Percentiles rank a stretch among this genome's conserved stretches.
Conservation (phyloP, 768 basidiomycete species). For the Trichaptum fuscoviolaceum region DNA sequence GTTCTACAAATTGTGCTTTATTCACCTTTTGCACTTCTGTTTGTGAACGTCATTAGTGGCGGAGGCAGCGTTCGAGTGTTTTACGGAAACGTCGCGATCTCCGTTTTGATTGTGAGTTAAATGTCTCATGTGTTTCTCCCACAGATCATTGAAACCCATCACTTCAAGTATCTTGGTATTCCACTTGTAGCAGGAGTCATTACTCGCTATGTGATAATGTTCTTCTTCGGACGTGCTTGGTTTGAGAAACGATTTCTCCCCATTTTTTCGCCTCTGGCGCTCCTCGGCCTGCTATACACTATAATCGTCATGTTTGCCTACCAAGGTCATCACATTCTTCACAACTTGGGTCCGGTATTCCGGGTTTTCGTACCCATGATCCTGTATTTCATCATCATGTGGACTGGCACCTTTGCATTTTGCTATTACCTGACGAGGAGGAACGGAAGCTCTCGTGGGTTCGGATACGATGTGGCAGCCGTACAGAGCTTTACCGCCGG, state of each 20-base stretch:
- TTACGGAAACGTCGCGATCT: constrained; percentile 57
- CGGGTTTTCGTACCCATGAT: constrained; percentile 77
- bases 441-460: constrained; percentile 13
- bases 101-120: constrained; percentile 62
- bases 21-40: constrained; percentile 68
- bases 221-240: constrained; percentile 37
- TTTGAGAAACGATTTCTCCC: constrained; percentile 61
- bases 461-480: constrained; percentile 66
- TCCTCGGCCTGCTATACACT: constrained; percentile 77
- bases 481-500: constrained; percentile 77
- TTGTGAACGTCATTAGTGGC: constrained; percentile 57
- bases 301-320: constrained; percentile 72
- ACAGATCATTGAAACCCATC: constrained; percentile 1
- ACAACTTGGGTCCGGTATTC: constrained; percentile 73
- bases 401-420: constrained; percentile 55
- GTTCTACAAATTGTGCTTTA: constrained; percentile 72
- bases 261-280: constrained; percentile 59
- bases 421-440: constrained; percentile 42
- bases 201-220: constrained; percentile 57
- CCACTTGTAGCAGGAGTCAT: constrained; percentile 65
- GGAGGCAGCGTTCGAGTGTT: constrained; percentile 38
- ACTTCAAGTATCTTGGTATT: constrained; percentile 72
- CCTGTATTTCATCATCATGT: constrained; percentile 76
- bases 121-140: constrained; percentile 1
- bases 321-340: constrained; percentile 59